These are phyloP conservation scores for Venturia oleaginea DNA, from an alignment of 2,329 filamentous ascomycete species.

Conservation along the genomic window DNA sequence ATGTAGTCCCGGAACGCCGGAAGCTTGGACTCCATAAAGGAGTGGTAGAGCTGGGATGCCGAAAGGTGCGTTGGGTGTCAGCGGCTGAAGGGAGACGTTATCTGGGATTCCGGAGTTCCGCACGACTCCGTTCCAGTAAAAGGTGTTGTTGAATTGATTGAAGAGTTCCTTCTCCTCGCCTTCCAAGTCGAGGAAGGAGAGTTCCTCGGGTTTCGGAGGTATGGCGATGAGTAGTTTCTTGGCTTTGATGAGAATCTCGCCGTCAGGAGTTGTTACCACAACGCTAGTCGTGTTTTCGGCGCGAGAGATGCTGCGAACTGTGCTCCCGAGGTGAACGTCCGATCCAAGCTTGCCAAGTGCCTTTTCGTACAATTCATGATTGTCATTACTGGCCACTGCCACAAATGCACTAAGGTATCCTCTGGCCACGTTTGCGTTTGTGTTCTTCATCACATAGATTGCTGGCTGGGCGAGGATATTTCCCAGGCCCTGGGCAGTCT, in stretches of 20 bases:
- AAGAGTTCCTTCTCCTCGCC: conserved; percentile 29
- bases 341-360: conserved; percentile 20
- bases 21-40: conserved; percentile 21
- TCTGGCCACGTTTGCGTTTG: conserved; percentile 4
- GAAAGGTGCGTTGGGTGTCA: conserved; percentile 22
- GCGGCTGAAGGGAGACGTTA: conserved; percentile 21
- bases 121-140: conserved; percentile 32
- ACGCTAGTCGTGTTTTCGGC: conserved; percentile 20
- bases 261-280: conserved; percentile 23
- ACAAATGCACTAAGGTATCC: conserved; percentile 16
- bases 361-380: conserved; percentile 19
- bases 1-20: conserved; percentile 16
- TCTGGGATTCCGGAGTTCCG: conserved; percentile 30
- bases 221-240: conserved; percentile 35
- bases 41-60: conserved; percentile 25
- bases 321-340: conserved; percentile 22
- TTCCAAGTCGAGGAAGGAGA: conserved; percentile 30
- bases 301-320: conserved; percentile 19
- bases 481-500: conserved; percentile 35
- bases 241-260: conserved; percentile 27
- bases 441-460: conserved; percentile 26
- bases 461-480: conserved; percentile 36
- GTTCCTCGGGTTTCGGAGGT: conserved; percentile 30
- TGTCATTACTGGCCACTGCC: conserved; percentile 17
- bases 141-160: conserved; percentile 27